A percentile compares a stretch with the other conserved stretches of the same genome.
Evolutionary conservation across 202 grass and related monocot species (phyloP).

Genomic region (Musa balbisiana): DNA sequence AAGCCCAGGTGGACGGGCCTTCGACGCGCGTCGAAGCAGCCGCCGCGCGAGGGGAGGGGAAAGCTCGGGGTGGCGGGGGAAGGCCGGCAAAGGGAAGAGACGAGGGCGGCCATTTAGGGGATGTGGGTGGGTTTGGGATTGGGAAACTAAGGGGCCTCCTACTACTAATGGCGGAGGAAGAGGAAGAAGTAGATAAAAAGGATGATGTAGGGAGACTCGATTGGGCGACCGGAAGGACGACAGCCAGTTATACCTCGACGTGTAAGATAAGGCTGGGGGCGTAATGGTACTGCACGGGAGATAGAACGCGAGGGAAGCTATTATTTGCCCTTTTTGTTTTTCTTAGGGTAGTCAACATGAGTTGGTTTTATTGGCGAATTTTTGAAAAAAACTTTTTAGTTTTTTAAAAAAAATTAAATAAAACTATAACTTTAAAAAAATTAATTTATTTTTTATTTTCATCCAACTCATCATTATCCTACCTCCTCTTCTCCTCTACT

Average conservation of each 20-base stretch:
- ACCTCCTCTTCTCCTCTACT: too few species aligned
- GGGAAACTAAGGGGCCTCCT: neutral
- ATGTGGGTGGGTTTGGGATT: neutral
- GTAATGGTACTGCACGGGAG: too few species aligned
- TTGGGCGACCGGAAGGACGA: neutral
- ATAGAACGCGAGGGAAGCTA: too few species aligned
- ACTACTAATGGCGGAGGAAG: neutral
- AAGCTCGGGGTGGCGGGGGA: conserved; percentile 4
- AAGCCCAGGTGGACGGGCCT: conserved; percentile 25
- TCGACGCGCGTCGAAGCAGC: neutral
- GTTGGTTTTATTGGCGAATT: too few species aligned
- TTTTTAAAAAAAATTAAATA: too few species aligned
- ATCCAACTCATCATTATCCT: too few species aligned
- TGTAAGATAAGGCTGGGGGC: neutral
- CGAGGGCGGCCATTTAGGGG: conserved; percentile 38
- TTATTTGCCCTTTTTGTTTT: too few species aligned
- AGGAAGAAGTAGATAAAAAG: neutral
- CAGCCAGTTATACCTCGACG: neutral
- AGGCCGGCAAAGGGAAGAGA: conserved; percentile 38
- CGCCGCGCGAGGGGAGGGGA: neutral
- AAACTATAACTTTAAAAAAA: too few species aligned
- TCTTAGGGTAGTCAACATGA: too few species aligned
- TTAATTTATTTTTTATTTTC: too few species aligned
- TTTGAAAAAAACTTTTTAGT: too few species aligned
- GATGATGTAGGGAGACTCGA: too few species aligned